These are phyloP conservation scores for Metarhizium humberi DNA, from an alignment of 2,329 filamentous ascomycete genomes.

Conservation along the genomic window DNA sequence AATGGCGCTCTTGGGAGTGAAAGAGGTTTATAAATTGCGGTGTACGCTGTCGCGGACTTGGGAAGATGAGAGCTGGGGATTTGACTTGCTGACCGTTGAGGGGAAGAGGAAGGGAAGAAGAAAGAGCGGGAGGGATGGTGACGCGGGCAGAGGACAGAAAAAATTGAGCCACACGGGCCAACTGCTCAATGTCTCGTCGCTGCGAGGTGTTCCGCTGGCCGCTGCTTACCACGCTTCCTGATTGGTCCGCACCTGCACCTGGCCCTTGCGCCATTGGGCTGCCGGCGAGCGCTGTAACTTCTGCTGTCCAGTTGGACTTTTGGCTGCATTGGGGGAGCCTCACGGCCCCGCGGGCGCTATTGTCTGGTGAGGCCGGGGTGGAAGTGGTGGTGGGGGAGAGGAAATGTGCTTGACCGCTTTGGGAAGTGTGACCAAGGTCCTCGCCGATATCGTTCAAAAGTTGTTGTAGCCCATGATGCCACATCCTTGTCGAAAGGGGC, in stretches of 20 bases:
- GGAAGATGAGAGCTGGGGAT: neutral
- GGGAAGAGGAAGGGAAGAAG: constrained; percentile 5
- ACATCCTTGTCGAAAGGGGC: no score
- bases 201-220: neutral
- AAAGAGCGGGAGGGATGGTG: neutral
- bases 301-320: neutral
- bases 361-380: neutral
- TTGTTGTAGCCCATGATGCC: neutral
- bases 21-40: neutral
- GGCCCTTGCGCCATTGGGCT: no score
- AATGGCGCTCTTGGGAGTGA: constrained; percentile 7
- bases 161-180: no score
- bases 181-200: neutral
- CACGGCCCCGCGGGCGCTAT: neutral
- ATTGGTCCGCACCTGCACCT: neutral
- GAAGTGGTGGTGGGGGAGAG: neutral
- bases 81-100: constrained; percentile 4
- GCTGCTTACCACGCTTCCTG: neutral
- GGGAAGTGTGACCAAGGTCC: neutral
- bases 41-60: neutral
- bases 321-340: neutral
- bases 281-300: neutral
- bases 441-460: constrained; percentile 2
- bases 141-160: neutral
- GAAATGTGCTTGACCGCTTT: constrained; percentile 1